A percentile compares a stretch with the other conserved stretches of the same genome.
Conservation (phyloP, 352 stramenopile genomes). For the Phytopythium vexans region DNA sequence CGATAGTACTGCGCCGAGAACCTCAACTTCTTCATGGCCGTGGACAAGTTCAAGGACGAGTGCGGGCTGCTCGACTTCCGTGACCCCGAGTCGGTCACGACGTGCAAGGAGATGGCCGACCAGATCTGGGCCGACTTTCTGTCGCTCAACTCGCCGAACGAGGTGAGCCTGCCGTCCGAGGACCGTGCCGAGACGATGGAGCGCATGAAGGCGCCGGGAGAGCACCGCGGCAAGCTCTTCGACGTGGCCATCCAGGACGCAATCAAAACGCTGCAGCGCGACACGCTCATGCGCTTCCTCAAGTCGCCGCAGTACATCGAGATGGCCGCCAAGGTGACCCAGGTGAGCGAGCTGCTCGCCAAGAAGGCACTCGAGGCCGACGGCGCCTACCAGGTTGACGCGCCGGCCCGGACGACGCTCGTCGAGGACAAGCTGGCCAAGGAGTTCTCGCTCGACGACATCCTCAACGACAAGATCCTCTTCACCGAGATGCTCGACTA, state of each 20-base stretch:
- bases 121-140: constrained; percentile 83
- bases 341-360: constrained; percentile 54
- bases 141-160: constrained; percentile 80
- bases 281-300: constrained; percentile 77
- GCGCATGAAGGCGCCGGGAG: constrained; percentile 76
- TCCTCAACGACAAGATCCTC: constrained; percentile 75
- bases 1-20: constrained; percentile 78
- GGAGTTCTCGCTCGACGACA: constrained; percentile 78
- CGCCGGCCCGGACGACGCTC: constrained; percentile 49
- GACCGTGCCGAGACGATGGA: constrained; percentile 79
- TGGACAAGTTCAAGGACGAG: constrained; percentile 85
- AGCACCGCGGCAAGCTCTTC: constrained; percentile 78
- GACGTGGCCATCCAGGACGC: constrained; percentile 80
- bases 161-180: constrained; percentile 77
- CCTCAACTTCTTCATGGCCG: constrained; percentile 86
- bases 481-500: constrained; percentile 85
- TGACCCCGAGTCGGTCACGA: constrained; percentile 73
- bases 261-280: constrained; percentile 82
- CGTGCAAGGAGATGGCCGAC: constrained; percentile 81
- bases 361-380: constrained; percentile 67
- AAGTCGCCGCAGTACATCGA: constrained; percentile 78
- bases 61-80: constrained; percentile 75
- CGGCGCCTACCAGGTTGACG: constrained; percentile 64
- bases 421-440: constrained; percentile 59
- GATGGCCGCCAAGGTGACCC: constrained; percentile 56